These are phyloP conservation scores for Thermochaetoides dissita DNA, from an alignment of 2,329 filamentous ascomycete genomes.

Conservation along the genomic window DNA sequence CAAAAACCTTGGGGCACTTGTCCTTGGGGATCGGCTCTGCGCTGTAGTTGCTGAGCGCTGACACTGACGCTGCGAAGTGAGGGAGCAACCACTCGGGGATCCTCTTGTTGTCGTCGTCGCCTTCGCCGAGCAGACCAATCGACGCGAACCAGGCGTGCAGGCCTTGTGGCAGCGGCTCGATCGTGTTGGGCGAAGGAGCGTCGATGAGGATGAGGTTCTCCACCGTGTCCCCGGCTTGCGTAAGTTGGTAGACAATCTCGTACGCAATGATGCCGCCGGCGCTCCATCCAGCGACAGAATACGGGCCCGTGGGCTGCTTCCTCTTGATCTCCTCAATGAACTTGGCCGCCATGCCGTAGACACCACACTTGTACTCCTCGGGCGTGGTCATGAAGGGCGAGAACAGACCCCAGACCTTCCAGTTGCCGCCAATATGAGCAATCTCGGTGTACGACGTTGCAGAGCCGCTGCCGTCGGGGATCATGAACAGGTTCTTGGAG, in stretches of 20 bases:
- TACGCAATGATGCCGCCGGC: constrained; percentile 62
- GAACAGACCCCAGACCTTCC: constrained; percentile 45
- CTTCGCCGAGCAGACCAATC: constrained; percentile 56
- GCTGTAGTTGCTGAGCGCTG: constrained; percentile 54
- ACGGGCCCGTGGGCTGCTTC: constrained; percentile 54
- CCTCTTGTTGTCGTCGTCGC: constrained; percentile 40
- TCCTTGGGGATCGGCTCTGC: constrained; percentile 47
- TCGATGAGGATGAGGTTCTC: constrained; percentile 52
- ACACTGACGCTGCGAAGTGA: constrained; percentile 57
- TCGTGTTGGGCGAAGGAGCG: constrained; percentile 49
- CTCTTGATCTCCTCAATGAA: constrained; percentile 58
- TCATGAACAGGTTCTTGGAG: constrained; percentile 36
- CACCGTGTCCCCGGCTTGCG: constrained; percentile 41
- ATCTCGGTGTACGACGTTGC: constrained; percentile 56
- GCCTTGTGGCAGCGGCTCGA: constrained; percentile 49
- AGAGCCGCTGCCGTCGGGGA: constrained; percentile 42
- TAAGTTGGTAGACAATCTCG: constrained; percentile 48
- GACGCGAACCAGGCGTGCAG: constrained; percentile 61
- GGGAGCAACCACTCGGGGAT: constrained; percentile 60
- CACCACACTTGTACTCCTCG: constrained; percentile 49
- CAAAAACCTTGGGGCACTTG: constrained; percentile 45
- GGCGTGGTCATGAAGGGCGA: constrained; percentile 60
- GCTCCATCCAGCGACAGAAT: constrained; percentile 60
- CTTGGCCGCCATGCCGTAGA: constrained; percentile 49
- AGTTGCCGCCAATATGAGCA: constrained; percentile 31